Evolutionary conservation across 345 rosid genomes (phyloP).

Genomic region (Eutrema heterophyllum): DNA sequence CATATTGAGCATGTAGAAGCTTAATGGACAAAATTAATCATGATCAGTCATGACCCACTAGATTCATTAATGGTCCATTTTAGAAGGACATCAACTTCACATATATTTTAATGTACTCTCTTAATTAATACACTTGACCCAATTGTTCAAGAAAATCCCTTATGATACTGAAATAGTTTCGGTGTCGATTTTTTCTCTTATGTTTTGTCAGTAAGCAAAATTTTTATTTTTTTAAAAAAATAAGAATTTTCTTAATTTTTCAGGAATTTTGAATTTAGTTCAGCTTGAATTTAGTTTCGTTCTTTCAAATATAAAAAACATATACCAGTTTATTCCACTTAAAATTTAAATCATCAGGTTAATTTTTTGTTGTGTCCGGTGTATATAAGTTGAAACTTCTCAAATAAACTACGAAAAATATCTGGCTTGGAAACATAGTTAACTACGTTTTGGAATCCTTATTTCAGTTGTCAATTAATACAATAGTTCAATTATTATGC

Average conservation of each 20-base stretch:
- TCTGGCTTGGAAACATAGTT: not conserved
- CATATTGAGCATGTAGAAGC: conserved; percentile 17
- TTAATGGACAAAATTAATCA: conserved; percentile 26
- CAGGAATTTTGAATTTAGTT: not conserved
- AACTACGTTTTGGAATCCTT: not conserved
- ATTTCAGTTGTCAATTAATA: not conserved
- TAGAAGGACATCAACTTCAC: conserved; percentile 6
- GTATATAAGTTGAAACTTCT: not conserved
- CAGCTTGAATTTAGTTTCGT: not conserved
- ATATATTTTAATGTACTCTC: conserved; percentile 9
- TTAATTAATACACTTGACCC: conserved; percentile 7
- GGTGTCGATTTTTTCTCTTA: not conserved
- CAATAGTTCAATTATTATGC: not conserved
- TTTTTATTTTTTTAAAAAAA: not conserved
- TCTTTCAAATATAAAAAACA: not conserved
- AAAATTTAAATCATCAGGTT: not conserved
- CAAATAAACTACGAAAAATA: not conserved
- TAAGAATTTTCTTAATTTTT: not conserved
- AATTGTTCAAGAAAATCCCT: not conserved
- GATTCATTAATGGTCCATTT: conserved; percentile 29
- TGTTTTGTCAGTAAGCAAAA: not conserved
- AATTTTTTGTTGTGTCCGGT: not conserved
- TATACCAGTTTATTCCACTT: not conserved
- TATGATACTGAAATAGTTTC: not conserved
- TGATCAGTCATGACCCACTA: conserved; percentile 31